Evolutionary conservation across 2,329 filamentous ascomycete species (phyloP), one percentile per base, ranked within the genome.

Genomic region (Amauroascus verrucosus): DNA sequence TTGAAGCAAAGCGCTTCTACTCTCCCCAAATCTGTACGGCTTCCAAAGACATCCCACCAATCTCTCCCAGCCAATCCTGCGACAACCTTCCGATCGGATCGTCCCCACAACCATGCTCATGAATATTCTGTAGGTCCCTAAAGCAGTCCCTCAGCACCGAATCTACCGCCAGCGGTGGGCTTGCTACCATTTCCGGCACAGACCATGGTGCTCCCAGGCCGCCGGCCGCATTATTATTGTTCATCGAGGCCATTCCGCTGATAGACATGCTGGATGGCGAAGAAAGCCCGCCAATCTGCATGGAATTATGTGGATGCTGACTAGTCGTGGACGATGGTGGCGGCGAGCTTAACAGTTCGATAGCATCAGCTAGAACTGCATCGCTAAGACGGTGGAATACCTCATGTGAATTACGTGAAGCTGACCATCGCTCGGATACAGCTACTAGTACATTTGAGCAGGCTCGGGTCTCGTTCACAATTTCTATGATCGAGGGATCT

Each of bases 371-470:
- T 0, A 75, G 58, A 0, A 74, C 66, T 0, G 72, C 72, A 56
- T 74, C 70, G 33, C 70, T 71, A 2, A 75, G 59, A 0, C 67
- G 60, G 44, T 74, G 70, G 54, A 74, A 75, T 0, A 75, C 65
- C 48, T 74, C 69, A 16, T 71, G 70, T 35, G 70, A 72, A 33
- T 70, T 67, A 2, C 69, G 61, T 6, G 70, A 62, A 0, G 68
- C 58, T 33, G 70, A 67, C 67, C 72, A 74, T 6, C 72, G 60
- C 38, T 75, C 72, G 0, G 70, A 72, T 0, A 74, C 69, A 1
- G 72, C 72, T 0, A 75, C 72, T 0, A 75, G 49, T 0, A 75
- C 70, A 13, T 72, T 75, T 2, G 72, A 75, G 51, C 72, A 75
- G 0, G 70, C 69, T 0, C 72, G 56, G 0, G 68, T 72, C 16